These are phyloP conservation scores for Plasmodium blacklocki DNA, from an alignment of 169 alveolate species.

Conservation along the genomic window DNA sequence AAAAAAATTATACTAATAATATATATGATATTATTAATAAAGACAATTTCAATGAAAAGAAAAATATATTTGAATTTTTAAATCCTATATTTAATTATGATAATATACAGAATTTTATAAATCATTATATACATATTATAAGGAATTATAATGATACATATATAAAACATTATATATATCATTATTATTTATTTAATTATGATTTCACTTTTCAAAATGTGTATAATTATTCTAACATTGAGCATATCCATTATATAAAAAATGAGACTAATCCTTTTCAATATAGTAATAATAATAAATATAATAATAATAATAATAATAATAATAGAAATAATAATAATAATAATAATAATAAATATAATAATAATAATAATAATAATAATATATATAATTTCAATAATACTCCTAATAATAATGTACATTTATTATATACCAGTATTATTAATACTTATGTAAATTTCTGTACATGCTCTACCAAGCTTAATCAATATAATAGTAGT, in stretches of 20 bases:
- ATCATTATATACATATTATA: constrained; percentile 41
- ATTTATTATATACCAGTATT: constrained; percentile 55
- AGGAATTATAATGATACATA: constrained; percentile 52
- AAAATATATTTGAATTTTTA: constrained; percentile 53
- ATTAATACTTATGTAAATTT: constrained; percentile 53
- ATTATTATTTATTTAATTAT: constrained; percentile 58
- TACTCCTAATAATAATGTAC: not conserved
- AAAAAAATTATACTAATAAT: not conserved
- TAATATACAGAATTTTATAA: constrained; percentile 48
- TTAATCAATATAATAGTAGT: not conserved
- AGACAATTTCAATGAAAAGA: constrained; percentile 40
- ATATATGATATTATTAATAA: constrained; percentile 22
- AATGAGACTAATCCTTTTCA: not conserved
- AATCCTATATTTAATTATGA: constrained; percentile 47
- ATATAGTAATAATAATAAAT: not conserved
- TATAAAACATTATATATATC: constrained; percentile 65
- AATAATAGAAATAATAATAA: not conserved
- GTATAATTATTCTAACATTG: constrained; percentile 47
- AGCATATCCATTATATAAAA: constrained; percentile 61
- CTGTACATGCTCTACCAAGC: not conserved
- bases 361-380: not conserved
- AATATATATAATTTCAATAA: too few relatives aligned
- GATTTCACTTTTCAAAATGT: constrained; percentile 62
- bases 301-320: not conserved
- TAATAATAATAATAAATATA: not conserved